Percentiles rank a stretch among this genome's conserved stretches.
These are phyloP conservation scores for Colletotrichum karsti DNA, from an alignment of 2,329 filamentous ascomycete genomes.

Conservation along the genomic window DNA sequence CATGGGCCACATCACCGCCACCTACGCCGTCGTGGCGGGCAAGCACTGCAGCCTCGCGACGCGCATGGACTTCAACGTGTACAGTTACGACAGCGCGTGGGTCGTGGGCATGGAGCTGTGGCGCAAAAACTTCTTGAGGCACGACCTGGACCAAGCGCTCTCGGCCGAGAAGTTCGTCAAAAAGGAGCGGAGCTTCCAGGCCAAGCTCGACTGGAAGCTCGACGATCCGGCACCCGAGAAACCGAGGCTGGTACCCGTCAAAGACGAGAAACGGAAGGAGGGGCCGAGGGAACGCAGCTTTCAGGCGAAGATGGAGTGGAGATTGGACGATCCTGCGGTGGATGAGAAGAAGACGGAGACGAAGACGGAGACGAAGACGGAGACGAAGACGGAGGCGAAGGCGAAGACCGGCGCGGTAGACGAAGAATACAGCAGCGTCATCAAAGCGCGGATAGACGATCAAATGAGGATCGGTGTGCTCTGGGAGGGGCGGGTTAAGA, in stretches of 20 bases:
- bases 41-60: constrained; percentile 86
- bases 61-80: constrained; percentile 95
- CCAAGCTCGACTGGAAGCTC: constrained; percentile 58
- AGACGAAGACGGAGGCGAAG: constrained; percentile 20
- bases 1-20: constrained; percentile 92
- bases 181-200: constrained; percentile 54
- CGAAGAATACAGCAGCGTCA: constrained; percentile 81
- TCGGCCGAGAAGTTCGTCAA: constrained; percentile 30
- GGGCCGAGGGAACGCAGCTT: constrained; percentile 53
- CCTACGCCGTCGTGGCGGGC: constrained; percentile 90
- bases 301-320: constrained; percentile 62
- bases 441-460: constrained; percentile 92
- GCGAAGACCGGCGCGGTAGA: constrained; percentile 45
- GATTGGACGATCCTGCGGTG: constrained; percentile 44
- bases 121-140: constrained; percentile 64
- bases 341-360: constrained; percentile 29
- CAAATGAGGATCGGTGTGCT: constrained; percentile 85
- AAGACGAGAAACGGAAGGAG: neutral
- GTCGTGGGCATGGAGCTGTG: constrained; percentile 93
- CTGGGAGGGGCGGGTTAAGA: constrained; percentile 94
- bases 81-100: constrained; percentile 96
- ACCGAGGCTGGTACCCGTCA: neutral
- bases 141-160: constrained; percentile 15
- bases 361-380: constrained; percentile 7
- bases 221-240: constrained; percentile 42